These are phyloP conservation scores for Gymnopus androsaceus DNA, from an alignment of 1,284 basidiomycete genomes.

Conservation along the genomic window DNA sequence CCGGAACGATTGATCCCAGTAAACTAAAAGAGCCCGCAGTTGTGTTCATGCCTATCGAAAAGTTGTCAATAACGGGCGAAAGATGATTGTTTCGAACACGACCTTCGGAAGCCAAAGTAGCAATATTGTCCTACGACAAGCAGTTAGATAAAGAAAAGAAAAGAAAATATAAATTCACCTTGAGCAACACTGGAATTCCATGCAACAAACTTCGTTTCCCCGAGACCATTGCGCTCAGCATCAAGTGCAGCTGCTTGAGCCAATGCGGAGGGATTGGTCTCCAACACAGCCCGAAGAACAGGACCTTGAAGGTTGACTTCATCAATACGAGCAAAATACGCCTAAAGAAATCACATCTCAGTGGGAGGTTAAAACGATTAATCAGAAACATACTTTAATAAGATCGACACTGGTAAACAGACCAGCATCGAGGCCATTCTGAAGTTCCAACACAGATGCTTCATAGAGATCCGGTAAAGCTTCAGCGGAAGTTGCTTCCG, in stretches of 20 bases:
- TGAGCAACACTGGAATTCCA: conserved; percentile 71
- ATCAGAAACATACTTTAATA: conserved; percentile 47
- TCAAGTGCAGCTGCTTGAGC: conserved; percentile 57
- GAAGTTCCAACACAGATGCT: conserved; percentile 58
- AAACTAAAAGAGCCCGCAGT: conserved; percentile 64
- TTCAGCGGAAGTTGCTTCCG: no score
- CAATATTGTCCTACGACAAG: conserved; percentile 55
- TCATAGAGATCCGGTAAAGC: conserved; percentile 62
- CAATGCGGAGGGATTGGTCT: conserved; percentile 62
- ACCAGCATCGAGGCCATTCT: conserved; percentile 50
- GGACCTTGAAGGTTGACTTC: conserved; percentile 72
- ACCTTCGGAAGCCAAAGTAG: conserved; percentile 58
- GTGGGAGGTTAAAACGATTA: neutral
- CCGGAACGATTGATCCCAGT: conserved; percentile 57
- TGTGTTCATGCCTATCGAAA: conserved; percentile 60
- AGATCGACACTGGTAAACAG: conserved; percentile 66
- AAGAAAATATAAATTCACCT: conserved; percentile 37
- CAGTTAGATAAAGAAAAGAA: neutral
- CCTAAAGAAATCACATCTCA: conserved; percentile 35
- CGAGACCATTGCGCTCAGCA: conserved; percentile 44
- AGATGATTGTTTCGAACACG: neutral
- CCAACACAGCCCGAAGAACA: conserved; percentile 60
- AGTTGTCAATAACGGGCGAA: no score
- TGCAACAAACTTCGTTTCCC: conserved; percentile 59
- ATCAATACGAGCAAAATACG: conserved; percentile 69